Evolutionary conservation across 192 early-diverging fungal genomes (phyloP), one percentile per base, ranked within the genome.

Genomic region (Lunasporangiospora selenospora): DNA sequence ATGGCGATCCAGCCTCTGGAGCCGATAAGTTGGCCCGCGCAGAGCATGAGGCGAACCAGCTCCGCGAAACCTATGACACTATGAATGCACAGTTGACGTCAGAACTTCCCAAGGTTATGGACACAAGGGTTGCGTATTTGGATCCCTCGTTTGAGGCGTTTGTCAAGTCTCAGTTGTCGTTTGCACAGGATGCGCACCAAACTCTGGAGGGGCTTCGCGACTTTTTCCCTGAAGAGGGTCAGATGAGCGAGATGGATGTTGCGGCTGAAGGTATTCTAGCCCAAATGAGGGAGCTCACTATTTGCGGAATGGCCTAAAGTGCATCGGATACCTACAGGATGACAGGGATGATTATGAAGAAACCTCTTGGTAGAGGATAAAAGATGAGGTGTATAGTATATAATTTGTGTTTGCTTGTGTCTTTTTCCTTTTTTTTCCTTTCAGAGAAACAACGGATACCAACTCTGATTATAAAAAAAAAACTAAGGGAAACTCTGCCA

Each of bases 121-220:
- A 93, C 40, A 65, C 93, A 24, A 79, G 96, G 26, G 89, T 98
- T 0, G 90, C 92, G 4, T 95, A 95, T 58, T 75, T 98, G 46
- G 94, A 98, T 27, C 98, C 98, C 2, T 93, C 93, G 23, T 96
- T 99, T 65, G 96, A 98, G 66, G 97, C 96, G 6, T 78, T 99
- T 30, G 91, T 98, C 50, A 95, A 96, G 78, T 84, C 90, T 15
- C 96, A 99, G 71, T 71, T 96, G n/a, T 83, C 86, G 55, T 98
- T 98, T 80, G 91, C 92, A 53, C 91, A 90, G 69, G 84, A 87
- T 37, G 92, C 92, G 45, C 87, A 88, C 49, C 81, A 89, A 27
- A 84, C 87, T 55, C 82, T 98, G 62, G 87, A 91, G 53, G 59
- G 76, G 2, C 73, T 94, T 4, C 62, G 86, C 31, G 66, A 85